Conservation (phyloP, 257 asterid species). For the Lycium barbarum region DNA sequence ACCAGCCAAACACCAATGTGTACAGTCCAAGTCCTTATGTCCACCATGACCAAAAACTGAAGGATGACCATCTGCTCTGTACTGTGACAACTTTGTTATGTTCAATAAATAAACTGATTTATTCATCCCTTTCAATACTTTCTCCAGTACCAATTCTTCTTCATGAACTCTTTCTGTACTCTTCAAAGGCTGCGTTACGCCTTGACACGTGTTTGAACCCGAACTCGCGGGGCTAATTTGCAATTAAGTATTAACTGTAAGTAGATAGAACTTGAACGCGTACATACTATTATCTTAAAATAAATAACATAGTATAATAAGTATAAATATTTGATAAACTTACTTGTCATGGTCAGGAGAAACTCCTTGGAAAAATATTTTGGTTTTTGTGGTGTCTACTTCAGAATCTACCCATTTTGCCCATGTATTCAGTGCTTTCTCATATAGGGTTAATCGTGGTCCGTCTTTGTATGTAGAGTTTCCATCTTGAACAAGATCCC, state of each 20-base stretch:
- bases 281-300: background rate
- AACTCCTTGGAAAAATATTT: constrained; percentile 63
- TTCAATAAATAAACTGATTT: constrained; percentile 42
- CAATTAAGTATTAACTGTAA: background rate
- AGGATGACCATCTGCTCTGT: constrained; percentile 60
- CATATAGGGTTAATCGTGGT: constrained; percentile 51
- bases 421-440: constrained; percentile 59
- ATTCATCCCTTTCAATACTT: constrained; percentile 31
- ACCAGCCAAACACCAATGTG: constrained; percentile 63
- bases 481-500: constrained; percentile 64
- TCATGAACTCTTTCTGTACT: constrained; percentile 14
- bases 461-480: constrained; percentile 46
- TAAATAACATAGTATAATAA: background rate
- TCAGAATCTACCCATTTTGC: constrained; percentile 59
- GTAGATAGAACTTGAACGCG: background rate
- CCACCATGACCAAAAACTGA: constrained; percentile 45
- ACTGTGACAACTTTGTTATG: constrained; percentile 44
- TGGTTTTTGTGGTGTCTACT: constrained; percentile 44
- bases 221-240: background rate
- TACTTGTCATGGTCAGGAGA: constrained; percentile 69
- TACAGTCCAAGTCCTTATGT: constrained; percentile 49
- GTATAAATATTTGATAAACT: constrained; percentile 15
- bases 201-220: constrained; percentile 8
- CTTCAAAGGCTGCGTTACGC: constrained; percentile 19
- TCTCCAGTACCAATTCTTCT: constrained; percentile 42